These are phyloP conservation scores for Penicillium sp. DNA, from an alignment of 2,329 filamentous ascomycete genomes.

Conservation along the genomic window DNA sequence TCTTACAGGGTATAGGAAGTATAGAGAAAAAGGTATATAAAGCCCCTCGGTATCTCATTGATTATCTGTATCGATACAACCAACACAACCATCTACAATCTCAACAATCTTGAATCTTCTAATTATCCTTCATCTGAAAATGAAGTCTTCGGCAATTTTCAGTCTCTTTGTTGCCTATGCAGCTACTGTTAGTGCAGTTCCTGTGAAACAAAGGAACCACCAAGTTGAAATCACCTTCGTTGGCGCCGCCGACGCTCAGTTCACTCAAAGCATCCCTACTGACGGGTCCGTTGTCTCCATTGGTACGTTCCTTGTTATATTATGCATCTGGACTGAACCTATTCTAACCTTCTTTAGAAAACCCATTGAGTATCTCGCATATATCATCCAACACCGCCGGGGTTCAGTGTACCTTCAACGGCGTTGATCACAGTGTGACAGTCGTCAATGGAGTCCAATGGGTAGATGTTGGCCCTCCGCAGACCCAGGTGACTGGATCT, in stretches of 20 bases:
- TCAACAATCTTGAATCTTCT: neutral
- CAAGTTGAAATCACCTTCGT: slow-evolving; percentile 13
- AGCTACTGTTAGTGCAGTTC: neutral
- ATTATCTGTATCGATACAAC: neutral
- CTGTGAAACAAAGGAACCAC: neutral
- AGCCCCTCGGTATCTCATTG: neutral
- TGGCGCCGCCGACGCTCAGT: slow-evolving; percentile 15
- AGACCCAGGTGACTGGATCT: slow-evolving; percentile 24
- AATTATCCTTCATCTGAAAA: neutral
- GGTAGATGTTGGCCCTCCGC: slow-evolving; percentile 32
- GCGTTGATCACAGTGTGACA: slow-evolving; percentile 25
- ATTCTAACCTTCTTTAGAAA: slow-evolving; percentile 3
- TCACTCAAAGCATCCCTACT: slow-evolving; percentile 11
- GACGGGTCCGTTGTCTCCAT: slow-evolving; percentile 9
- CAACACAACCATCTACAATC: neutral
- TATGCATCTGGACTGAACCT: neutral
- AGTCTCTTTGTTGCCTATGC: neutral
- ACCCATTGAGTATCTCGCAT: slow-evolving; percentile 24
- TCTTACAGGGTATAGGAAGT: neutral
- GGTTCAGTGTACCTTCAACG: slow-evolving; percentile 27
- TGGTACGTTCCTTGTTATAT: neutral
- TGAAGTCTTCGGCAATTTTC: neutral
- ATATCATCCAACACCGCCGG: slow-evolving; percentile 22
- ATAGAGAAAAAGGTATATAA: neutral
- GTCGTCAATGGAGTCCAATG: slow-evolving; percentile 20